Evolutionary conservation across 2,329 filamentous ascomycete species (phyloP).

Genomic region (Plectosphaerella plurivora): DNA sequence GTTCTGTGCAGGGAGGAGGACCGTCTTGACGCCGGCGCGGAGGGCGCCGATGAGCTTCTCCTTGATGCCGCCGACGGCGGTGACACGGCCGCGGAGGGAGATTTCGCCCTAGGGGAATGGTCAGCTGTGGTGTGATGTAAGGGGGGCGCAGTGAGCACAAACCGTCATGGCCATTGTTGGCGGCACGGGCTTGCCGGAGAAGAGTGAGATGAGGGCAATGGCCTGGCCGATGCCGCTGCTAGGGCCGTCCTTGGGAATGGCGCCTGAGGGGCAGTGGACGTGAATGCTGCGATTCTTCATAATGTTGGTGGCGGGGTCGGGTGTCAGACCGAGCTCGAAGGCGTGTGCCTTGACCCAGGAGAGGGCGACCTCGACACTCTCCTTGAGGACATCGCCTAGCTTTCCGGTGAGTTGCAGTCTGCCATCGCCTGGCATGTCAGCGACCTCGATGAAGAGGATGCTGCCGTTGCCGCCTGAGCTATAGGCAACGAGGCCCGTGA

Average conservation of each 20-base stretch:
- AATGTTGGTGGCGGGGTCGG: constrained; percentile 79
- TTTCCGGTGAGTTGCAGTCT: constrained; percentile 94
- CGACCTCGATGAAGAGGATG: constrained; percentile 97
- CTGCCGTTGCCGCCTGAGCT: constrained; percentile 87
- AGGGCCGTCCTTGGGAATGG: constrained; percentile 89
- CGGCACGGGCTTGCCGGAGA: constrained; percentile 79
- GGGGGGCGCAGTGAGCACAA: constrained; percentile 22
- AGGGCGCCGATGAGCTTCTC: constrained; percentile 96
- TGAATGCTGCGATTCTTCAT: constrained; percentile 95
- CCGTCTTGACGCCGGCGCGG: constrained; percentile 89
- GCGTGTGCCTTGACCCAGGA: constrained; percentile 97
- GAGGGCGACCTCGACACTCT: constrained; percentile 91
- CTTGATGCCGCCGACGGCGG: constrained; percentile 95
- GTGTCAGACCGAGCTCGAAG: constrained; percentile 80
- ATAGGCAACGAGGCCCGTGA: constrained; percentile 94
- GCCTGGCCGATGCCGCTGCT: constrained; percentile 91
- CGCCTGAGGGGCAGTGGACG: constrained; percentile 91
- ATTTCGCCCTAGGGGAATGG: constrained; percentile 52
- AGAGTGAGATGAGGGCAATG: constrained; percentile 85
- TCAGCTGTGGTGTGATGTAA: constrained; percentile 2
- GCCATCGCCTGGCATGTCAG: constrained; percentile 91
- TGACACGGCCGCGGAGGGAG: constrained; percentile 81
- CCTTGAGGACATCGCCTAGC: constrained; percentile 93
- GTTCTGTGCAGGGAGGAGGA: constrained; percentile 83
- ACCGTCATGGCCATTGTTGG: constrained; percentile 94